These are phyloP conservation scores for Trypanosoma boissoni DNA, from an alignment of 208 protist species.

Conservation along the genomic window DNA sequence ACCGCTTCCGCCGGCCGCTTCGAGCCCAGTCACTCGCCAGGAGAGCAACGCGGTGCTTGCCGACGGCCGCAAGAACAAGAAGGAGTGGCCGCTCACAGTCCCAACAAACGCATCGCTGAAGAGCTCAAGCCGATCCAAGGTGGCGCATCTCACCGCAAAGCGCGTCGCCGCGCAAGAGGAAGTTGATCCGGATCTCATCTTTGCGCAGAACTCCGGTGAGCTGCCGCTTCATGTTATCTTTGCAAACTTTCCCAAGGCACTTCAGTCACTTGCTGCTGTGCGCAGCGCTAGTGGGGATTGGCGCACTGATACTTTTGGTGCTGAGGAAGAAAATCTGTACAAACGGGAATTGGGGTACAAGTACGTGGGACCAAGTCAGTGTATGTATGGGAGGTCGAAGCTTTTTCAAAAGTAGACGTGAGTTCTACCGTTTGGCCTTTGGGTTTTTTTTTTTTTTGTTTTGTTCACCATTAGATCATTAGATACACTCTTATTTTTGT, in stretches of 20 bases:
- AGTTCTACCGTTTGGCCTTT: background rate
- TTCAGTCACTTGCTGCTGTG: conserved; percentile 55
- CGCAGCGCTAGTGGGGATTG: conserved; percentile 84
- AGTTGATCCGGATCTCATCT: conserved; percentile 85
- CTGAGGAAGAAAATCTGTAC: conserved; percentile 77
- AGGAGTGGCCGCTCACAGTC: conserved; percentile 77
- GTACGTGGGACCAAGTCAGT: conserved; percentile 68
- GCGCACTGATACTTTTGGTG: conserved; percentile 75
- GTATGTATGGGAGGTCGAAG: conserved; percentile 38
- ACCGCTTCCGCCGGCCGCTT: conserved; percentile 19
- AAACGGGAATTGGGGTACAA: conserved; percentile 73
- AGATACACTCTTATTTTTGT: background rate
- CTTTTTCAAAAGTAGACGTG: conserved; percentile 20
- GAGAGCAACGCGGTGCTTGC: conserved; percentile 3
- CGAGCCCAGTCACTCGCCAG: conserved; percentile 16
- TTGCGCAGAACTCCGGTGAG: conserved; percentile 69
- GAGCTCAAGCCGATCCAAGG: conserved; percentile 79
- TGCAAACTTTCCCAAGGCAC: conserved; percentile 61
- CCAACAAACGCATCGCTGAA: conserved; percentile 75
- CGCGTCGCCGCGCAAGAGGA: conserved; percentile 70
- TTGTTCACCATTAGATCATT: background rate
- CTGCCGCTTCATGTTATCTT: conserved; percentile 79
- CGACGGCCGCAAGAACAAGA: conserved; percentile 28
- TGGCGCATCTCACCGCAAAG: conserved; percentile 66
- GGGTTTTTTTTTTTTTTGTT: background rate